Evolutionary conservation across 169 alveolate genomes (phyloP).

Genomic region (Miamiensis avidus): DNA sequence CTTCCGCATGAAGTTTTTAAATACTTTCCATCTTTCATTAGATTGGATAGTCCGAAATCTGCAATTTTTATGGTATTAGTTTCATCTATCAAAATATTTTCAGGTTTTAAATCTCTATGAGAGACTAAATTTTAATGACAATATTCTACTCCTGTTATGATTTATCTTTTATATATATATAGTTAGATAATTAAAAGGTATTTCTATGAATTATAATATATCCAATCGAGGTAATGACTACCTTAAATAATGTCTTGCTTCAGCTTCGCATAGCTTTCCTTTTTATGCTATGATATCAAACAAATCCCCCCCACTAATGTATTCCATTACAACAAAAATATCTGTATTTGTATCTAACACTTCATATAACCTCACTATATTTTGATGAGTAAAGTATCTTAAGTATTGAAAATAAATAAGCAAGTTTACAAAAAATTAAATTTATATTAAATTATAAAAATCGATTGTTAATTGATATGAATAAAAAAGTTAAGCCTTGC

Average conservation of each 20-base stretch:
- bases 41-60: conserved; percentile 87
- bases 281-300: conserved; percentile 73
- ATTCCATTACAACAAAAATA: conserved; percentile 80
- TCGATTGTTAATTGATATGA: background rate
- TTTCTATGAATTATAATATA: background rate
- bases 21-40: conserved; percentile 92
- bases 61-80: conserved; percentile 70
- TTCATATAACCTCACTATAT: conserved; percentile 66
- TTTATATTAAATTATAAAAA: too few species aligned
- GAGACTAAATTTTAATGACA: conserved; percentile 86
- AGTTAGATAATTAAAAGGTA: conserved; percentile 2
- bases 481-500: background rate
- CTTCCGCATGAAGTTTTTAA: conserved; percentile 98
- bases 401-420: background rate
- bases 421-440: too few species aligned
- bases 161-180: conserved; percentile 41
- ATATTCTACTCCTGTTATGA: conserved; percentile 66
- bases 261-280: conserved; percentile 58
- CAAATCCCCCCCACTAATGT: conserved; percentile 80
- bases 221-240: background rate
- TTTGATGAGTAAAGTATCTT: conserved; percentile 71
- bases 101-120: conserved; percentile 92
- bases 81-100: conserved; percentile 84
- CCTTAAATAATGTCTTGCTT: conserved; percentile 19
- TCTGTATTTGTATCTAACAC: conserved; percentile 69